Conservation (phyloP, 169 alveolate genomes). For the Plasmodium adleri region DNA sequence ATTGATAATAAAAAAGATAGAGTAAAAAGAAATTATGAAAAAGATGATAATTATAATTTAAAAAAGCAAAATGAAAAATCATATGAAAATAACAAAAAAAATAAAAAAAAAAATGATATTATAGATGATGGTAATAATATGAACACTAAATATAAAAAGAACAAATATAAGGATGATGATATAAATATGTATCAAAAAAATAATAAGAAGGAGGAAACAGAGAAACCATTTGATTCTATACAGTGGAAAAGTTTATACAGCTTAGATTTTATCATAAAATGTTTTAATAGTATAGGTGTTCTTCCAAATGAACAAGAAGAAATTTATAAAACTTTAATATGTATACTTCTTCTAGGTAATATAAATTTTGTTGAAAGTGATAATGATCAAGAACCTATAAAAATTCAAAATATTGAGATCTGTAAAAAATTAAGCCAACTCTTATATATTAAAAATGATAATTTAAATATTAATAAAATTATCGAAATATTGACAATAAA, state of each 20-base stretch:
- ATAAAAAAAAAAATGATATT: background rate
- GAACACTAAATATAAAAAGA: background rate
- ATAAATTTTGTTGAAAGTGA: slow-evolving; percentile 37
- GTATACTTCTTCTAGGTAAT: slow-evolving; percentile 76
- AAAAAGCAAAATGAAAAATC: background rate
- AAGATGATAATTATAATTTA: too few relatives aligned
- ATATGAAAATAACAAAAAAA: background rate
- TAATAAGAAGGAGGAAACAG: background rate
- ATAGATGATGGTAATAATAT: background rate
- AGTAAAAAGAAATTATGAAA: background rate
- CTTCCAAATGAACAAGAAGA: slow-evolving; percentile 75
- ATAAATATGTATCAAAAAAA: background rate
- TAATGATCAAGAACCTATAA: slow-evolving; percentile 36
- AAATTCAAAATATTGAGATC: slow-evolving; percentile 43
- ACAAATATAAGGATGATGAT: slow-evolving; percentile 1
- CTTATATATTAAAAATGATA: slow-evolving; percentile 34
- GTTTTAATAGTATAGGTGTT: slow-evolving; percentile 76
- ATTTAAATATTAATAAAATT: slow-evolving; percentile 32
- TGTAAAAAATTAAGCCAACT: slow-evolving; percentile 33
- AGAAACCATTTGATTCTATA: too few relatives aligned
- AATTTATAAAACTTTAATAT: slow-evolving; percentile 72
- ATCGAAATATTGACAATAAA: slow-evolving; percentile 80
- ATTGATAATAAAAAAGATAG: background rate
- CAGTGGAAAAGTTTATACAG: slow-evolving; percentile 21
- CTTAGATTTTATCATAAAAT: slow-evolving; percentile 46